Base-by-base conservation (phyloP, 441 rosid species). In the Manihot esculenta region DNA sequence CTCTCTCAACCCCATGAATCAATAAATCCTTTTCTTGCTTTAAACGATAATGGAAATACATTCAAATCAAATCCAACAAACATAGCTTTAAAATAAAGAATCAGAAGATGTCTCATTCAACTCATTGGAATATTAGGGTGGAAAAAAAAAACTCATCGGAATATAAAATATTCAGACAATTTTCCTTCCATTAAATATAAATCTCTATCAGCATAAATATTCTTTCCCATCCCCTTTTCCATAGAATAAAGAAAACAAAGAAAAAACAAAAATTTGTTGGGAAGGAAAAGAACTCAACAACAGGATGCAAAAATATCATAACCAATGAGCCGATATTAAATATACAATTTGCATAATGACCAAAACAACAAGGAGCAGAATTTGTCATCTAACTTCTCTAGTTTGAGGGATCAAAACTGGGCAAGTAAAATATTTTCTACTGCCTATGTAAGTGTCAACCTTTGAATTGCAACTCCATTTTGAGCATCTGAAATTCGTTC, bases 381-480 rank as follows among this genome's bases (percentile, higher is more conserved):
- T 26, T 56, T 53, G 42, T 64, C 63, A 54, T 53, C 42, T 44
- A n/a, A 6, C 11, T 53, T 65, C 51, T 73, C 66, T 41, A 55
- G 7, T 72, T 13, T 42, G 11, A 53, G 63, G 5, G 61, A 35
- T 61, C 58, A 66, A 71, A 72, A 53, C 59, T 70, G 66, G 33
- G 3, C 13, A 50, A 57, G 20, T 63, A 69, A 72, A 35, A 66
- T 61, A 33, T 51, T 64, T 13, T 50, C 23, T 42, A 27, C 53
- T 13, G 62, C 70, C 79, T 84, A 85, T 8, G 82, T 78, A 64
- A 84, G 87, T 77, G 83, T 84, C 30, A 96, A 72, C 50, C 82
- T 79, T 58, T 89, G 99, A 70, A 96, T 69, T 27, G 87, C 84
- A 10, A 96, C 96, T 7, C 98, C 97, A 72, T 93, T 91, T 63